These are phyloP conservation scores for Vachellia pachyceras DNA, from an alignment of 306 rosid species.

Conservation along the genomic window DNA sequence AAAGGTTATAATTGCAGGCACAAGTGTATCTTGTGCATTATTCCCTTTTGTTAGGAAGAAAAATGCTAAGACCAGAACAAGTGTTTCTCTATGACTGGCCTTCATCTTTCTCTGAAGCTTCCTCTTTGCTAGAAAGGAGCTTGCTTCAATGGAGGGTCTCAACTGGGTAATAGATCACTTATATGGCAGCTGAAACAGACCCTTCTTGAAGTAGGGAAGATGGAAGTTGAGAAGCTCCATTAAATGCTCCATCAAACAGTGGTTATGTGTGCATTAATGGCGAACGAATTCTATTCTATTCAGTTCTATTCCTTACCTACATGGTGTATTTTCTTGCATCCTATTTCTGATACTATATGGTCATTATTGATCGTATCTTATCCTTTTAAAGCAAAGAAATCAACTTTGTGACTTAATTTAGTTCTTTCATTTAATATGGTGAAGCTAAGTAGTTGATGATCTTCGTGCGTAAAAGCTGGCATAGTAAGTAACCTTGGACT, in stretches of 20 bases:
- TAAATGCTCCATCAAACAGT: slow-evolving; percentile 55
- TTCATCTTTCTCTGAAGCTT: slow-evolving; percentile 44
- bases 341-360: not conserved
- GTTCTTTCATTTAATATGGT: slow-evolving; percentile 36
- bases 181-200: slow-evolving; percentile 48
- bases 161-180: slow-evolving; percentile 27
- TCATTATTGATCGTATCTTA: not conserved
- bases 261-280: slow-evolving; percentile 40
- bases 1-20: slow-evolving; percentile 83
- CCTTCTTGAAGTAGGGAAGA: slow-evolving; percentile 64
- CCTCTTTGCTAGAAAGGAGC: not conserved
- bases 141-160: slow-evolving; percentile 26
- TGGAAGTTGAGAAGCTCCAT: slow-evolving; percentile 66
- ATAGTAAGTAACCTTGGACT: not conserved
- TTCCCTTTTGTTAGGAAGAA: slow-evolving; percentile 40
- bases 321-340: not conserved
- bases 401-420: slow-evolving; percentile 19
- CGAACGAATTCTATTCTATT: not conserved
- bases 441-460: slow-evolving; percentile 43
- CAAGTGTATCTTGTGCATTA: slow-evolving; percentile 82
- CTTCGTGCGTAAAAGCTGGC: slow-evolving; percentile 28
- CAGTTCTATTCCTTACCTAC: not conserved
- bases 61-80: slow-evolving; percentile 53
- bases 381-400: not conserved
- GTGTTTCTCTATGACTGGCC: slow-evolving; percentile 37